phyloP scores from a whole-genome alignment of 129 eudicot species.

The Saposhnikovia divaricata region DNA sequence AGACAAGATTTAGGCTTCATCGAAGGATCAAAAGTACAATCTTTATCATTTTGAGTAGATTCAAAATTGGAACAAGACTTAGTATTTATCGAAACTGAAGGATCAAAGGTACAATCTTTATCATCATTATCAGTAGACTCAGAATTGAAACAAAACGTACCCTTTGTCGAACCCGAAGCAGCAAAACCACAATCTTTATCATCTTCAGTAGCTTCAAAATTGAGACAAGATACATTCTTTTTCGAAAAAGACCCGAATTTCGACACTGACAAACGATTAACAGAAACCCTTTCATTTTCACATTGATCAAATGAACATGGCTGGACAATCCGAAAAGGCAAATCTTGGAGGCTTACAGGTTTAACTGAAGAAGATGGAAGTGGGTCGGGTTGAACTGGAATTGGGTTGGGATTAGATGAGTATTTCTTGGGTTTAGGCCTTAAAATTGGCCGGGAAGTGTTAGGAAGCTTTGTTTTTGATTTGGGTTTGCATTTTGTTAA shows the following conservation, averaged over 20 bases:
- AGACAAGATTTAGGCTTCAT: constrained; percentile 21
- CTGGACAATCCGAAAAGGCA: constrained; percentile 44
- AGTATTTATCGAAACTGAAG: background rate
- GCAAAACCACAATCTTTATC: background rate
- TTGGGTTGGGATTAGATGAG: constrained; percentile 14
- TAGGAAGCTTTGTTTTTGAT: constrained; percentile 6
- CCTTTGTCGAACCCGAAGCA: constrained; percentile 8
- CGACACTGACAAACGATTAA: constrained; percentile 23
- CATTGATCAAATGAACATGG: constrained; percentile 1
- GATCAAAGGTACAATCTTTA: background rate
- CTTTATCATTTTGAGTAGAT: constrained; percentile 14
- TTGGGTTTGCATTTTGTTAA: constrained; percentile 21
- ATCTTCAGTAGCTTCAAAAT: constrained; percentile 31
- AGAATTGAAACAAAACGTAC: constrained; percentile 27
- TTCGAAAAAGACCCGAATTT: constrained; percentile 38
- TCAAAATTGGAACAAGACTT: constrained; percentile 9
- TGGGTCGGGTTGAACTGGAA: constrained; percentile 9
- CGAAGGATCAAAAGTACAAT: background rate
- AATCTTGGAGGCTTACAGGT: constrained; percentile 18
- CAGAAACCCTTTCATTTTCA: constrained; percentile 21
- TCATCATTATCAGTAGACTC: constrained; percentile 26
- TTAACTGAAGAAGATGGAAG: constrained; percentile 13
- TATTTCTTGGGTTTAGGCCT: constrained; percentile 32
- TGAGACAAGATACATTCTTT: constrained; percentile 21
- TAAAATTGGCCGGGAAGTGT: constrained; percentile 34